phyloP scores from a whole-genome alignment of 305 asterid species.

The Fraxinus velutina region DNA sequence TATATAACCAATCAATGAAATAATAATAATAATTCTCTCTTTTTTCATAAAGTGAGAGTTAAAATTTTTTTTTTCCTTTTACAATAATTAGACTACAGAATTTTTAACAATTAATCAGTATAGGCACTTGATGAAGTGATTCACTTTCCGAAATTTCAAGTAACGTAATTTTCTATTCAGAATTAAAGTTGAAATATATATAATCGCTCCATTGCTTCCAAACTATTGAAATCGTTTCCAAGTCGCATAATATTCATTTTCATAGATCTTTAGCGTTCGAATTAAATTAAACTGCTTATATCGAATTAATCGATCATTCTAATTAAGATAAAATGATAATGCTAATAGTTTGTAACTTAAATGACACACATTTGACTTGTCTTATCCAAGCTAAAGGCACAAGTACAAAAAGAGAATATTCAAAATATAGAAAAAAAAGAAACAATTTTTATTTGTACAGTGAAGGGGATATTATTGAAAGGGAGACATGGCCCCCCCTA shows the following conservation, averaged over 20 bases:
- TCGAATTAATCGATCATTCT: too few relatives aligned
- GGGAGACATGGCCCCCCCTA: conserved; percentile 28
- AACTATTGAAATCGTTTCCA: too few relatives aligned
- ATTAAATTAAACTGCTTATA: neutral
- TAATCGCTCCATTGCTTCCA: neutral
- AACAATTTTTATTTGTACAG: conserved; percentile 44
- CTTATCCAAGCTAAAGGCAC: conserved; percentile 33
- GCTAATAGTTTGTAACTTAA: neutral
- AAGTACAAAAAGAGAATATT: conserved; percentile 64
- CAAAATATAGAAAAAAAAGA: conserved; percentile 50
- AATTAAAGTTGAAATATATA: too few relatives aligned
- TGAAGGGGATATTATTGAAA: conserved; percentile 24
- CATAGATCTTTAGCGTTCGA: neutral
- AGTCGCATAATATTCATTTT: too few relatives aligned
- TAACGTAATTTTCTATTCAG: too few relatives aligned
- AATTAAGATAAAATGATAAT: neutral
- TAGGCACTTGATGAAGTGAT: neutral
- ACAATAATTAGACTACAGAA: neutral
- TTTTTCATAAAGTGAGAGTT: neutral
- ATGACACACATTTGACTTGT: conserved; percentile 40
- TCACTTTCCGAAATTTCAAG: neutral
- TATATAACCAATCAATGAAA: too few relatives aligned
- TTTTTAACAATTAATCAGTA: too few relatives aligned
- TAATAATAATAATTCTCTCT: too few relatives aligned
- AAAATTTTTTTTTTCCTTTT: too few relatives aligned